phyloP scores from a whole-genome alignment of 371 early-diverging fungal genomes.

The Mortierella sp. region DNA sequence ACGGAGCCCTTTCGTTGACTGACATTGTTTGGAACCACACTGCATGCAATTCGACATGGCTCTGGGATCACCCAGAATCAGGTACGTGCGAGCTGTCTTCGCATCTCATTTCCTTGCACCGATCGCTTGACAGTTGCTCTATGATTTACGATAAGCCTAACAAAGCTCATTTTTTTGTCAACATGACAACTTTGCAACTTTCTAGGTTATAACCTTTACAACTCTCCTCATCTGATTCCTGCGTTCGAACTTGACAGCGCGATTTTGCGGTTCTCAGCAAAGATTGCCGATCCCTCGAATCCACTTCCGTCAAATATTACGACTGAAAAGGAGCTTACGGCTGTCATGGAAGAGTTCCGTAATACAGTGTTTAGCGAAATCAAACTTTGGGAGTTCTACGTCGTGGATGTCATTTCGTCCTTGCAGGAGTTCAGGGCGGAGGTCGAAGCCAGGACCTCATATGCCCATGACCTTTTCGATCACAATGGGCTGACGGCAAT shows the following conservation, averaged over 20 bases:
- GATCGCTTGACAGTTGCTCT: neutral
- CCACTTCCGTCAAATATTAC: constrained; percentile 60
- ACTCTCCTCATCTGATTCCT: constrained; percentile 92
- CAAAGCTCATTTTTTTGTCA: too few relatives aligned
- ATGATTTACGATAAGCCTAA: too few relatives aligned
- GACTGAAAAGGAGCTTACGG: constrained; percentile 73
- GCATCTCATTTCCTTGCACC: neutral
- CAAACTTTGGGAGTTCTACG: constrained; percentile 91
- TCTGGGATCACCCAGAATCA: constrained; percentile 94
- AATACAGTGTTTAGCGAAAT: constrained; percentile 70
- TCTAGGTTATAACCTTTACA: constrained; percentile 90
- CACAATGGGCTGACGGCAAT: constrained; percentile 39
- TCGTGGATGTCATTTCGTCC: constrained; percentile 68
- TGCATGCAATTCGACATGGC: constrained; percentile 88
- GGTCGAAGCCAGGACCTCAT: constrained; percentile 32
- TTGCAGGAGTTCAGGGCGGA: constrained; percentile 57
- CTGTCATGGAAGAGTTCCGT: constrained; percentile 70
- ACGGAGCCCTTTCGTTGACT: constrained; percentile 82
- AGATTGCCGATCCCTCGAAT: constrained; percentile 57
- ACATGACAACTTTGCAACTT: too few relatives aligned
- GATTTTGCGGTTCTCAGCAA: constrained; percentile 75
- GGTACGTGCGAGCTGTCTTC: constrained; percentile 55
- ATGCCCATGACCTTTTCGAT: constrained; percentile 39
- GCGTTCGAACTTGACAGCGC: constrained; percentile 94
- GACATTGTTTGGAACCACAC: constrained; percentile 99